Conservation (phyloP, 2,329 filamentous ascomycete species). For the Corynespora cassiicola region DNA sequence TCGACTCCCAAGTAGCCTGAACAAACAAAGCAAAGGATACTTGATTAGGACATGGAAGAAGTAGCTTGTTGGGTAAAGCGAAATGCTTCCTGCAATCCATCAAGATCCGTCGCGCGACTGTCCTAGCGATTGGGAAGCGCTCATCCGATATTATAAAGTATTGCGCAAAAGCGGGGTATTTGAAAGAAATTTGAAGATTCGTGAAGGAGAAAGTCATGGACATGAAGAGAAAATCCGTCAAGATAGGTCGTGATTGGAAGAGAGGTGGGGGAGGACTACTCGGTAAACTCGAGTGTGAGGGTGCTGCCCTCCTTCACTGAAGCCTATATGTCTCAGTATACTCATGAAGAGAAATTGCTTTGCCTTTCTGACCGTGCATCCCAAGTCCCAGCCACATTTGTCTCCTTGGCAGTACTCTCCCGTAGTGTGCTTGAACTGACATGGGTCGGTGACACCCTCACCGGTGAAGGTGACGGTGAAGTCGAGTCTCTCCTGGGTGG, state of each 20-base stretch:
- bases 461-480: conserved; percentile 82
- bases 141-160: conserved; percentile 29
- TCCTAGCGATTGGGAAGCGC: too few relatives aligned
- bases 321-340: conserved; percentile 19
- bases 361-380: conserved; percentile 76
- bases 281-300: conserved; percentile 35
- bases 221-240: conserved; percentile 1
- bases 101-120: conserved; percentile 21
- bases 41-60: conserved; percentile 9
- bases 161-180: conserved; percentile 24
- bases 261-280: conserved; percentile 12
- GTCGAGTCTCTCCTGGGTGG: conserved; percentile 70
- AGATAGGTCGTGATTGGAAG: conserved; percentile 2
- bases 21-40: conserved; percentile 7
- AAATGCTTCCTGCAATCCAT: conserved; percentile 25
- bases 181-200: too few relatives aligned
- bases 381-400: conserved; percentile 55
- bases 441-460: conserved; percentile 59
- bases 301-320: conserved; percentile 26
- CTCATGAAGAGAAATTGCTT: not conserved
- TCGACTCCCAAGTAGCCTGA: too few relatives aligned
- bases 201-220: too few relatives aligned
- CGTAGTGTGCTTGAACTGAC: conserved; percentile 69
- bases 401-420: conserved; percentile 65
- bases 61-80: conserved; percentile 10